Conservation (phyloP, 371 early-diverging fungal genomes). For the Lichtheimia ramosa region DNA sequence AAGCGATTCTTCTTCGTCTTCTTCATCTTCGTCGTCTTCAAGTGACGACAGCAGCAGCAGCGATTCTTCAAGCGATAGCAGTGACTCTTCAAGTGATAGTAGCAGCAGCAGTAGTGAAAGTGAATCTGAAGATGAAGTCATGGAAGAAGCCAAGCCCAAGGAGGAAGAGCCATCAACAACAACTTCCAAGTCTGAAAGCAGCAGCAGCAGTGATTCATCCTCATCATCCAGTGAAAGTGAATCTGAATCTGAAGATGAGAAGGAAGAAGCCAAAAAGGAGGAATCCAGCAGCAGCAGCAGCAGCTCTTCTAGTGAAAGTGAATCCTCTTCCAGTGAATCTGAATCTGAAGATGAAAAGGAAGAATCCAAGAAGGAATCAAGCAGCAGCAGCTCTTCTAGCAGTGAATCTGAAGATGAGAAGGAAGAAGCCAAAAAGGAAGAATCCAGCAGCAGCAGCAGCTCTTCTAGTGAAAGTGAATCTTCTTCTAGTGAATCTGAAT, state of each 20-base stretch:
- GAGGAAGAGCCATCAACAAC: conserved; percentile 2
- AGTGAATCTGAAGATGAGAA: conserved; percentile 23
- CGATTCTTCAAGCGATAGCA: background rate
- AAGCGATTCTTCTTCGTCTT: background rate
- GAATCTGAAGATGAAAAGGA: conserved; percentile 9
- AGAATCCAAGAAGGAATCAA: conserved; percentile 13
- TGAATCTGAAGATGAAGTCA: conserved; percentile 10
- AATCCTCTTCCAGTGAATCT: conserved; percentile 9
- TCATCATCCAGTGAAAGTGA: conserved; percentile 2
- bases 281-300: conserved; percentile 16
- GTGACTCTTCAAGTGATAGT: background rate
- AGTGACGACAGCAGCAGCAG: too few relatives aligned
- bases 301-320: background rate
- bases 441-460: conserved; percentile 15
- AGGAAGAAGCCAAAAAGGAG: conserved; percentile 8
- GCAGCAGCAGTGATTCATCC: conserved; percentile 6
- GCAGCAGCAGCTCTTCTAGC: conserved; percentile 10
- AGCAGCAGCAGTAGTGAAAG: conserved; percentile 1
- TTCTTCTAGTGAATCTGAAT: conserved; percentile 10
- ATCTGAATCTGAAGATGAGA: conserved; percentile 4
- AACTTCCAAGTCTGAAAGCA: background rate
- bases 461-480: conserved; percentile 7
- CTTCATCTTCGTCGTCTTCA: conserved; percentile 1
- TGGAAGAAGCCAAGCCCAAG: conserved; percentile 9
- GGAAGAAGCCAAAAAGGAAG: conserved; percentile 22